Evolutionary conservation across 2,329 filamentous ascomycete species (phyloP).

Genomic region (Fusarium avenaceum): DNA sequence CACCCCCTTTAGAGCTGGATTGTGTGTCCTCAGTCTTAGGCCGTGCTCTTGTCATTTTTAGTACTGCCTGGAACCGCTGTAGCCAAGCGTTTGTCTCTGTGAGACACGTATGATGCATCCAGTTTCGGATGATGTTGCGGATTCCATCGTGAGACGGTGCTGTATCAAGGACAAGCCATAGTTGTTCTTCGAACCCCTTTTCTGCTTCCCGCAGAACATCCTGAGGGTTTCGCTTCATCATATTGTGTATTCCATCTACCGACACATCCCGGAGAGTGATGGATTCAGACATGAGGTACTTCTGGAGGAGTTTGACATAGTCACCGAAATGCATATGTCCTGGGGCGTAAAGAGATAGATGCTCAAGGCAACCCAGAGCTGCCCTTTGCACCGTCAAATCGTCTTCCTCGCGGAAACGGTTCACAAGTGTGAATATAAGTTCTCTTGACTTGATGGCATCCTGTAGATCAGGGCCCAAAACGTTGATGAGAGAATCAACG

Average conservation of each 20-base stretch:
- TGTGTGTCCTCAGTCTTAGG: constrained; percentile 65
- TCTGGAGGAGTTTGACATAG: constrained; percentile 87
- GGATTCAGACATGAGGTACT: constrained; percentile 78
- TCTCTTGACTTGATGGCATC: constrained; percentile 93
- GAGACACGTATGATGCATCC: constrained; percentile 91
- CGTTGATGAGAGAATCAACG: constrained; percentile 96
- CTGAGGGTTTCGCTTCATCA: constrained; percentile 92
- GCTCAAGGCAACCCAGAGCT: constrained; percentile 86
- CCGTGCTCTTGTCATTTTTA: constrained; percentile 87
- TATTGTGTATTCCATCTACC: constrained; percentile 88
- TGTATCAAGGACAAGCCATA: constrained; percentile 90
- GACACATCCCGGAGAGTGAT: constrained; percentile 81
- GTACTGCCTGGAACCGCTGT: constrained; percentile 85
- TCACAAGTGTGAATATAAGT: constrained; percentile 87
- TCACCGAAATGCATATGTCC: constrained; percentile 85
- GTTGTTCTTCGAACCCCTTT: constrained; percentile 85
- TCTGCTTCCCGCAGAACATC: constrained; percentile 84
- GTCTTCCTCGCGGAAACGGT: constrained; percentile 83
- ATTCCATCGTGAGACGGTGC: constrained; percentile 82
- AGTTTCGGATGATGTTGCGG: constrained; percentile 90
- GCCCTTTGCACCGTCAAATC: constrained; percentile 79
- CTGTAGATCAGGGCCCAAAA: constrained; percentile 93
- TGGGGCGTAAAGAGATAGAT: constrained; percentile 91
- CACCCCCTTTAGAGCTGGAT: constrained; percentile 60
- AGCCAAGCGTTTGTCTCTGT: constrained; percentile 88